Conservation (phyloP, 176 grass and related monocot genomes). For the Otatea glauca region DNA sequence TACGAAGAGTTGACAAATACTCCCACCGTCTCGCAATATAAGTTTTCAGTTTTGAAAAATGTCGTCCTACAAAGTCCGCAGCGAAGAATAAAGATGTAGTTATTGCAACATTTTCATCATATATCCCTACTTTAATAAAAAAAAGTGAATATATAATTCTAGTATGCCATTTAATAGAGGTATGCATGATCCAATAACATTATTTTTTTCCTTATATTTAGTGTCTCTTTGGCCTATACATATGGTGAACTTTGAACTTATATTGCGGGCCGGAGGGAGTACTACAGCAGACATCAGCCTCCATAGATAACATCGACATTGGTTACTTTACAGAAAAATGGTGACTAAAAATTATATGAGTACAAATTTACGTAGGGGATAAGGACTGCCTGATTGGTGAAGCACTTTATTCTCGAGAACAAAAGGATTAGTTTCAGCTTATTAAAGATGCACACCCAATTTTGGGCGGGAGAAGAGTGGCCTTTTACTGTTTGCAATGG, state of each 20-base stretch:
- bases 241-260: too few species aligned
- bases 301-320: not conserved
- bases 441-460: not conserved
- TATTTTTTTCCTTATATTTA: too few species aligned
- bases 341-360: not conserved
- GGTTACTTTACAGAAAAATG: constrained; percentile 2
- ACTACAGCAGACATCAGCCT: not conserved
- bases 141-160: too few species aligned
- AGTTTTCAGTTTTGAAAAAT: too few species aligned
- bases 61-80: too few species aligned
- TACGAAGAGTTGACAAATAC: not conserved
- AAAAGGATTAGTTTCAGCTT: not conserved
- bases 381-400: constrained; percentile 1
- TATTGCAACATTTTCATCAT: too few species aligned
- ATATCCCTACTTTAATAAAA: too few species aligned
- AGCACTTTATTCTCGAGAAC: constrained; percentile 30
- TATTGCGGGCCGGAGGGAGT: not conserved
- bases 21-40: too few species aligned
- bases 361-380: constrained; percentile 28
- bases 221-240: too few species aligned
- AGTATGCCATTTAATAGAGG: too few species aligned
- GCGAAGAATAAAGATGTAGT: too few species aligned
- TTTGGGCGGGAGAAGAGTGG: not conserved
- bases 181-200: too few species aligned
- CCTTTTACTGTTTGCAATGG: not conserved